Evolutionary conservation across 495 filamentous ascomycete species (phyloP).

Genomic region (Entonaema liquescens): DNA sequence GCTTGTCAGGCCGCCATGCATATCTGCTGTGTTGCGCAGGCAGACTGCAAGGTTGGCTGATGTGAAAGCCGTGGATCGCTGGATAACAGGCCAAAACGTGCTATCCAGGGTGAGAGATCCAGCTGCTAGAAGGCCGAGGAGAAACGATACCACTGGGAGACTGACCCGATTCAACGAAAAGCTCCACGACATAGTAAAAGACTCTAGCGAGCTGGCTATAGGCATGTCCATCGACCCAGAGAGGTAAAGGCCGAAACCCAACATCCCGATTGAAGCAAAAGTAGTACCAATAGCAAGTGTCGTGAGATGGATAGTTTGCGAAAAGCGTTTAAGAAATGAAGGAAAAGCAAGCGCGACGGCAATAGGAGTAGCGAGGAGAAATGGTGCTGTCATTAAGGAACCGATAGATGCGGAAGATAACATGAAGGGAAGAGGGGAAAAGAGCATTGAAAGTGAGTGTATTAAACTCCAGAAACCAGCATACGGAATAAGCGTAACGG

Average conservation of each 20-base stretch:
- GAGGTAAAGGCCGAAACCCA: conserved; percentile 54
- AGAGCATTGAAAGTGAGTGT: conserved; percentile 56
- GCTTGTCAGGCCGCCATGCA: conserved; percentile 48
- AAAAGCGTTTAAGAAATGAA: conserved; percentile 41
- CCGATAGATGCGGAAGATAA: conserved; percentile 52
- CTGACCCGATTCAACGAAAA: conserved; percentile 42
- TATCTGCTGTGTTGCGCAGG: conserved; percentile 54
- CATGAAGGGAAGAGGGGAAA: conserved; percentile 55
- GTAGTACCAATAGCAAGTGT: conserved; percentile 47
- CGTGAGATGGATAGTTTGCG: conserved; percentile 39
- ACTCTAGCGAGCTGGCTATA: background rate
- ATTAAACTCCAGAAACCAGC: conserved; percentile 54
- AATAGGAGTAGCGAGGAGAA: conserved; percentile 47
- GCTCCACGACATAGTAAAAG: conserved; percentile 40
- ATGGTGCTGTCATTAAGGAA: conserved; percentile 53
- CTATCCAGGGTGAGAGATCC: conserved; percentile 47
- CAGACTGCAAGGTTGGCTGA: conserved; percentile 50
- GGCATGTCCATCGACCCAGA: conserved; percentile 48
- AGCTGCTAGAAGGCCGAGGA: conserved; percentile 52
- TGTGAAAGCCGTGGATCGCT: conserved; percentile 54
- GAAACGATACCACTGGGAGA: conserved; percentile 51
- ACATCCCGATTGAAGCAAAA: conserved; percentile 51
- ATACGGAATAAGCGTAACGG: conserved; percentile 53
- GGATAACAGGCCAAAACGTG: conserved; percentile 49
- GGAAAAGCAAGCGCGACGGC: conserved; percentile 40